phyloP scores from a whole-genome alignment of 2,329 filamentous ascomycete species.

The Cercospora brassicicola region DNA sequence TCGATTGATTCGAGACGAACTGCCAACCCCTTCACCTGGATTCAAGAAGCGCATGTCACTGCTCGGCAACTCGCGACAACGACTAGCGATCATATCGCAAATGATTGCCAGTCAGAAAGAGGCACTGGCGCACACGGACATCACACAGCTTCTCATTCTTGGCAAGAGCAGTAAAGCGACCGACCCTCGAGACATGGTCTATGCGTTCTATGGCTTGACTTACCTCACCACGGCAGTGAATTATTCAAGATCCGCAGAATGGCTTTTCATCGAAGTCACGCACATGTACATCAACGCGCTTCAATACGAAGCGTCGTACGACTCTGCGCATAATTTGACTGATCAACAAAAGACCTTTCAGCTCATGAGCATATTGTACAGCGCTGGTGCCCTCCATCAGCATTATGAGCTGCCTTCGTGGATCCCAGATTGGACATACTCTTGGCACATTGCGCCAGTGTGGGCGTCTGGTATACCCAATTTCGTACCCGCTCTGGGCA shows the following conservation, averaged over 20 bases:
- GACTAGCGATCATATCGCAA: conserved; percentile 37
- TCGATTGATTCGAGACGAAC: conserved; percentile 30
- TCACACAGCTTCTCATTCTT: conserved; percentile 36
- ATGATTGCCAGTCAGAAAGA: conserved; percentile 35
- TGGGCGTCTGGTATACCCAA: conserved; percentile 33
- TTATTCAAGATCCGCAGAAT: conserved; percentile 27
- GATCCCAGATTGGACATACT: conserved; percentile 37
- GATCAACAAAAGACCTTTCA: conserved; percentile 31
- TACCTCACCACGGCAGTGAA: conserved; percentile 30
- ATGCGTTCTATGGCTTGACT: conserved; percentile 35
- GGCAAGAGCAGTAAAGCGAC: conserved; percentile 36
- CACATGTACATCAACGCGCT: conserved; percentile 34
- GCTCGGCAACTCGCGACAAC: conserved; percentile 35
- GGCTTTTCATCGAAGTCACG: conserved; percentile 32
- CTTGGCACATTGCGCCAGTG: conserved; percentile 35
- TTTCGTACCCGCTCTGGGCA: conserved; percentile 22
- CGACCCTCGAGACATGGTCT: conserved; percentile 35
- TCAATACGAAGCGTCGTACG: conserved; percentile 29
- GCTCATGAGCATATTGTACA: conserved; percentile 37
- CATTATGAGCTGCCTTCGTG: conserved; percentile 36
- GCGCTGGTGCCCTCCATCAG: conserved; percentile 35
- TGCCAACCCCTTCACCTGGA: conserved; percentile 16
- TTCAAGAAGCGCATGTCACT: conserved; percentile 35
- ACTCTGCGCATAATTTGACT: conserved; percentile 26
- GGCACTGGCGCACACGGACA: conserved; percentile 32